Percentiles rank a stretch among this genome's conserved stretches.
phyloP scores from a whole-genome alignment of 176 grass and related monocot species.

The Oryza nivara region DNA sequence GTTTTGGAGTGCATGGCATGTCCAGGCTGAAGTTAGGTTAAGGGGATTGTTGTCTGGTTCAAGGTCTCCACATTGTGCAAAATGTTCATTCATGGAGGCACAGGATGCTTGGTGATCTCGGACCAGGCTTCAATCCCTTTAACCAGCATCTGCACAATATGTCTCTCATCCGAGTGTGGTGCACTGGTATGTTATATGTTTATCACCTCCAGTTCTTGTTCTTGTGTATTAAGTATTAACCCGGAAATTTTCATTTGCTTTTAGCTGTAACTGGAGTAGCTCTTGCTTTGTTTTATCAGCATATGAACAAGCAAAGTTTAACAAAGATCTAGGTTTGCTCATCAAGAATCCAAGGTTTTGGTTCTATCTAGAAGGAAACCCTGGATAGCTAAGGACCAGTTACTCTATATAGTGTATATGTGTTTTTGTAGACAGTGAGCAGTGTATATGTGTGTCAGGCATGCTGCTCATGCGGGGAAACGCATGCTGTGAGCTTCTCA shows the following conservation, averaged over 20 bases:
- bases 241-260: not conserved
- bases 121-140: slow-evolving; percentile 57
- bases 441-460: too few species aligned
- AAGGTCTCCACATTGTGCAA: slow-evolving; percentile 29
- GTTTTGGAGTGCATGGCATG: slow-evolving; percentile 19
- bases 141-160: slow-evolving; percentile 25
- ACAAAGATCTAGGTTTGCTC: not conserved
- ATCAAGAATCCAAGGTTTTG: not conserved
- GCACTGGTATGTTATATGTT: slow-evolving; percentile 6
- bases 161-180: not conserved
- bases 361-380: not conserved
- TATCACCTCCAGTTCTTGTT: not conserved
- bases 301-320: not conserved
- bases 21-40: slow-evolving; percentile 42
- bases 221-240: not conserved
- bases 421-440: too few species aligned
- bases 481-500: not conserved
- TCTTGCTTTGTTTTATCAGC: not conserved
- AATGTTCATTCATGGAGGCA: not conserved
- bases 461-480: not conserved
- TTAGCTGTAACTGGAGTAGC: not conserved
- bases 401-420: too few species aligned
- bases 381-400: not conserved
- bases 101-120: slow-evolving; percentile 29
- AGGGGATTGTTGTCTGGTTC: slow-evolving; percentile 53